Conservation (phyloP, 140 eudicot species). For the Senecio squalidus region DNA sequence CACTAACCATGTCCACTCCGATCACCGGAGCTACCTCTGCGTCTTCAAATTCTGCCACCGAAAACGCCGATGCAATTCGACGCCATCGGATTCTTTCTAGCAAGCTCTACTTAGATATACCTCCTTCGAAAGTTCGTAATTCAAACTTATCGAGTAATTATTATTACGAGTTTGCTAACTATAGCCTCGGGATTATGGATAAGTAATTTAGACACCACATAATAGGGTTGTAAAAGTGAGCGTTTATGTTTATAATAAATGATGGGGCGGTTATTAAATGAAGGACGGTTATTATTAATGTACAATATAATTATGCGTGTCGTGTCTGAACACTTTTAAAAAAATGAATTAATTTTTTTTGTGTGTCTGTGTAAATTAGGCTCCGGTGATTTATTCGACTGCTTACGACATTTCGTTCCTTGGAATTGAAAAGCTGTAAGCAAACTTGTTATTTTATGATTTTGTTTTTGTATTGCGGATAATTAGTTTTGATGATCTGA, state of each 20-base stretch:
- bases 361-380: conserved; percentile 31
- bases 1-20: conserved; percentile 34
- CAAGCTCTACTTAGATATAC: conserved; percentile 77
- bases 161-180: too few relatives aligned
- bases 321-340: too few relatives aligned
- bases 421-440: conserved; percentile 90
- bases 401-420: conserved; percentile 69
- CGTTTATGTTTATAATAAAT: too few relatives aligned
- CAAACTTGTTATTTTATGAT: conserved; percentile 14
- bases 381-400: conserved; percentile 71
- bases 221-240: too few relatives aligned
- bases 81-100: conserved; percentile 55
- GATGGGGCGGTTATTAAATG: too few relatives aligned
- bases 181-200: too few relatives aligned
- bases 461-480: background rate
- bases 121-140: conserved; percentile 44
- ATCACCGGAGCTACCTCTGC: conserved; percentile 26
- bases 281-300: too few relatives aligned
- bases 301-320: too few relatives aligned
- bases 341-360: background rate
- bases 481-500: background rate
- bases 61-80: conserved; percentile 40
- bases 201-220: too few relatives aligned
- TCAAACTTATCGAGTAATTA: background rate
- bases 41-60: conserved; percentile 11